A percentile compares a stretch with the other conserved stretches of the same genome.
Evolutionary conservation across 345 rosid genomes (phyloP).

Genomic region (Anacardium occidentale): DNA sequence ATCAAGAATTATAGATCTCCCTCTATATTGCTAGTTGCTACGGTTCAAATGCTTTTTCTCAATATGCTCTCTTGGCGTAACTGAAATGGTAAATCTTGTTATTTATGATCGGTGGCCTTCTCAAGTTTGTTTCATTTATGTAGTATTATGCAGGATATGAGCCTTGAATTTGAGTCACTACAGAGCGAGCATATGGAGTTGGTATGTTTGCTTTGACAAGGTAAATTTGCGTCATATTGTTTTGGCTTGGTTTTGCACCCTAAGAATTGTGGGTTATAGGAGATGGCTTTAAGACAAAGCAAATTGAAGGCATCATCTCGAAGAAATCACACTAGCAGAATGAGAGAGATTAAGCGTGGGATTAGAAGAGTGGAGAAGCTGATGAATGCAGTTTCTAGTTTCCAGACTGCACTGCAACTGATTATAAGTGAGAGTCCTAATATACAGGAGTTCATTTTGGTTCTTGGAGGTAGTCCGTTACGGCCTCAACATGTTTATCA

Average conservation of each 20-base stretch:
- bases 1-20: background rate
- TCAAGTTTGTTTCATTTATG: conserved; percentile 6
- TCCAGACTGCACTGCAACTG: conserved; percentile 51
- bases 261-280: conserved; percentile 47
- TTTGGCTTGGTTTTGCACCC: conserved; percentile 20
- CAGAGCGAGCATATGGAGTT: conserved; percentile 49
- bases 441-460: conserved; percentile 51
- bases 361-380: conserved; percentile 69
- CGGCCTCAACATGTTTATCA: conserved; percentile 75
- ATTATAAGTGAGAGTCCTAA: conserved; percentile 44
- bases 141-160: conserved; percentile 77
- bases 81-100: background rate
- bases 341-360: conserved; percentile 66
- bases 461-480: conserved; percentile 69
- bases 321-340: conserved; percentile 50
- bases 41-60: too few species aligned
- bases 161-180: conserved; percentile 53
- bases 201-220: conserved; percentile 47
- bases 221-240: conserved; percentile 12
- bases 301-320: conserved; percentile 47
- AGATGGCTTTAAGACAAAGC: conserved; percentile 38
- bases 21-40: background rate
- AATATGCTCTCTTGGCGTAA: background rate
- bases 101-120: background rate
- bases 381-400: conserved; percentile 47